Evolutionary conservation across 768 basidiomycete species (phyloP).

Genomic region (Collybia sordida): DNA sequence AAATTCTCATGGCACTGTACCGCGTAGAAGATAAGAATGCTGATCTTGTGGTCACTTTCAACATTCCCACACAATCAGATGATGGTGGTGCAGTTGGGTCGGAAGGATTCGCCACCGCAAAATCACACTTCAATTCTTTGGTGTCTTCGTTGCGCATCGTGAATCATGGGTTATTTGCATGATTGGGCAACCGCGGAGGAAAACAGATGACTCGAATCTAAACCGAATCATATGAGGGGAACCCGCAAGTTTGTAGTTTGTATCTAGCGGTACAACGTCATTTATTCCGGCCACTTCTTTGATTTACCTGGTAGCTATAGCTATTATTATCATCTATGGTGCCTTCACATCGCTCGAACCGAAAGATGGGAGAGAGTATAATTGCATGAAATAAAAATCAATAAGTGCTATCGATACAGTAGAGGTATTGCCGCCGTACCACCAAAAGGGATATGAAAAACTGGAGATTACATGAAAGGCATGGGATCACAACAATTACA

Average conservation of each 20-base stretch:
- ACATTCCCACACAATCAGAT: slow-evolving; percentile 60
- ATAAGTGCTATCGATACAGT: background rate
- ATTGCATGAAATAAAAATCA: background rate
- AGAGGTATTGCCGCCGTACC: background rate
- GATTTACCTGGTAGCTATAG: no score
- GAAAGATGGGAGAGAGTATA: background rate
- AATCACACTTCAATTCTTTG: slow-evolving; percentile 52
- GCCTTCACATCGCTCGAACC: no score
- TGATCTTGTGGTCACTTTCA: slow-evolving; percentile 85
- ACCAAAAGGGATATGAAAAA: background rate
- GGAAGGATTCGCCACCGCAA: slow-evolving; percentile 33
- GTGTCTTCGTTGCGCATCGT: slow-evolving; percentile 61
- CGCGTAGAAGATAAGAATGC: slow-evolving; percentile 67
- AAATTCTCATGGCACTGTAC: slow-evolving; percentile 79
- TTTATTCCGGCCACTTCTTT: no score
- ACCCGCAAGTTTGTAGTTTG: no score
- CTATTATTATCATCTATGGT: no score
- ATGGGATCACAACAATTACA: slow-evolving; percentile 9
- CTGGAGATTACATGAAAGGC: background rate
- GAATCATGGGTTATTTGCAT: slow-evolving; percentile 72
- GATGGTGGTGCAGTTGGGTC: slow-evolving; percentile 44
- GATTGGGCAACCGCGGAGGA: slow-evolving; percentile 15
- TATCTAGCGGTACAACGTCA: no score
- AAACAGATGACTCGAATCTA: no score
- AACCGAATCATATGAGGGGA: no score